Percentiles rank a stretch among this genome's conserved stretches.
These are phyloP conservation scores for Hirsutella rhossiliensis DNA, from an alignment of 2,329 filamentous ascomycete genomes.

Conservation along the genomic window DNA sequence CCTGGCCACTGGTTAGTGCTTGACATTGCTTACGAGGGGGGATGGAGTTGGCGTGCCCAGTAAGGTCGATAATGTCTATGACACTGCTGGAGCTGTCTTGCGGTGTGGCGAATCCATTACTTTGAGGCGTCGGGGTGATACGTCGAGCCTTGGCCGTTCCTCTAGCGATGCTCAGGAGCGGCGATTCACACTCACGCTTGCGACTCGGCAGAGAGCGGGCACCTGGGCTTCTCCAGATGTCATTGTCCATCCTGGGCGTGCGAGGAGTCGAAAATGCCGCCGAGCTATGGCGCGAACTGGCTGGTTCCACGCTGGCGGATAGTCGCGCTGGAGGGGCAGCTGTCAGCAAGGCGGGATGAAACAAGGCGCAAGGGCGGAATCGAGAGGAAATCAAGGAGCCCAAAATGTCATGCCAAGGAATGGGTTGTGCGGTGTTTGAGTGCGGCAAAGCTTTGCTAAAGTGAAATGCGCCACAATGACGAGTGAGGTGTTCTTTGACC, in stretches of 20 bases:
- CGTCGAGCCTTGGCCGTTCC: slow-evolving; percentile 20
- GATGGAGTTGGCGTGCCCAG: slow-evolving; percentile 17
- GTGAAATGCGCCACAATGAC: too few species aligned
- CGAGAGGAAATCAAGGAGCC: too few species aligned
- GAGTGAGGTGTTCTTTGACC: too few species aligned
- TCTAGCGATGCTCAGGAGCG: slow-evolving; percentile 5
- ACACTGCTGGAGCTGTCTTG: slow-evolving; percentile 3
- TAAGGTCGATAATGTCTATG: slow-evolving; percentile 28
- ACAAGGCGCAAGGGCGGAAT: too few species aligned
- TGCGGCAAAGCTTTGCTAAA: too few species aligned
- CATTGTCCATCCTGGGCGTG: background rate
- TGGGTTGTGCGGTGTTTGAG: too few species aligned
- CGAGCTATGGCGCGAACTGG: background rate
- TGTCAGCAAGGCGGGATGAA: background rate
- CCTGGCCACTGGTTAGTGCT: slow-evolving; percentile 10
- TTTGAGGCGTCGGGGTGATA: slow-evolving; percentile 11
- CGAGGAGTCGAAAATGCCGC: slow-evolving; percentile 11
- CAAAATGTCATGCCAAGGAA: too few species aligned
- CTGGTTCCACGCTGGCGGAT: background rate
- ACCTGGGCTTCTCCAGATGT: slow-evolving; percentile 5
- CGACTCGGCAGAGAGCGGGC: slow-evolving; percentile 13
- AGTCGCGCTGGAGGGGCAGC: background rate
- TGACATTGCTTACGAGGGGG: background rate
- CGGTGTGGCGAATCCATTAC: background rate
- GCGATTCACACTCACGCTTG: slow-evolving; percentile 15